Conservation (phyloP, 257 asterid genomes). For the Primulina tabacum region DNA sequence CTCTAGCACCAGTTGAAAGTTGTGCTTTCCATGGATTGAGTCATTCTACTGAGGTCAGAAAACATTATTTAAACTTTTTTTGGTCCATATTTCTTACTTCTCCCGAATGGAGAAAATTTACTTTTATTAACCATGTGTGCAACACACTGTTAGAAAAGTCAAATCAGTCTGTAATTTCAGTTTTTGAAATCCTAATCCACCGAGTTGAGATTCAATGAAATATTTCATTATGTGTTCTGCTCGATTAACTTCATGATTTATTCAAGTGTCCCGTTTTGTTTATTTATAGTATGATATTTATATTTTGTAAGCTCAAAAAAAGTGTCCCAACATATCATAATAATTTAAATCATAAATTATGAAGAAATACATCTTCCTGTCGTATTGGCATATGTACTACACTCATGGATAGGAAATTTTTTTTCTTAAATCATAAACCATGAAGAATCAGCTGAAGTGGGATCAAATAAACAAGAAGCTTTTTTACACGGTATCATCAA, state of each 20-base stretch:
- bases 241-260: not conserved
- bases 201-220: not conserved
- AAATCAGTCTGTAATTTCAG: too few species aligned
- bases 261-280: not conserved
- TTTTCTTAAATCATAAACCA: not conserved
- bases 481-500: too few species aligned
- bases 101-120: not conserved
- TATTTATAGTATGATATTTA: not conserved
- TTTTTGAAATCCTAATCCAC: not conserved
- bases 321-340: too few species aligned
- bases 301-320: not conserved
- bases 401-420: too few species aligned
- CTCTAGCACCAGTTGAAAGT: slow-evolving; percentile 34
- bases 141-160: not conserved
- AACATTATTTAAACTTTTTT: slow-evolving; percentile 5
- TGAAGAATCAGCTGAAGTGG: not conserved
- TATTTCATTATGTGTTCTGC: not conserved
- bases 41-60: slow-evolving; percentile 43
- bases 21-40: slow-evolving; percentile 37
- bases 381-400: not conserved
- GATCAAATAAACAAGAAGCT: too few species aligned
- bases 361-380: not conserved
- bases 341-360: too few species aligned
- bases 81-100: not conserved
- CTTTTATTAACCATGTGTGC: too few species aligned